phyloP scores from a whole-genome alignment of 257 asterid genomes.

The Solanum habrochaites region DNA sequence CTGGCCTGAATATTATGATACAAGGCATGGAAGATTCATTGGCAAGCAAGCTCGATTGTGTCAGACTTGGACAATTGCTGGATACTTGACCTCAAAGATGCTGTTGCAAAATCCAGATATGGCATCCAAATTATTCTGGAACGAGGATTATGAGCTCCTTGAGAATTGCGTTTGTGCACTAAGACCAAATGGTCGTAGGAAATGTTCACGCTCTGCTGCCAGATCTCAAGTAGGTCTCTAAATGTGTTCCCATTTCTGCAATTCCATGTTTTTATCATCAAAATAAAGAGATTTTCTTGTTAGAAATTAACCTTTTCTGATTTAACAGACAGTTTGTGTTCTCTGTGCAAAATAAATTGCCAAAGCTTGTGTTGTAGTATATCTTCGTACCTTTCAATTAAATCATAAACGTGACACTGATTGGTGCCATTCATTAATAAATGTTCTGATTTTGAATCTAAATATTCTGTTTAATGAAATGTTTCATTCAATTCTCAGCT shows the following conservation, averaged over 20 bases:
- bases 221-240: neutral
- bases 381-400: neutral
- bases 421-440: neutral
- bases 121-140: conserved; percentile 27
- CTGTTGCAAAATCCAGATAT: conserved; percentile 20
- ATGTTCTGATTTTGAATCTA: neutral
- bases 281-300: neutral
- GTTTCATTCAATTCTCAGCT: neutral
- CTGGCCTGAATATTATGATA: conserved; percentile 40
- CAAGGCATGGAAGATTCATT: conserved; percentile 20
- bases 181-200: conserved; percentile 3
- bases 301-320: neutral
- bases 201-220: conserved; percentile 15
- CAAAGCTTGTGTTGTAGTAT: neutral
- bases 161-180: conserved; percentile 30
- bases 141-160: conserved; percentile 27
- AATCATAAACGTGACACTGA: neutral
- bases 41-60: conserved; percentile 30
- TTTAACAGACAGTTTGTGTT: neutral
- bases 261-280: neutral
- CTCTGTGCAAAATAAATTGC: neutral
- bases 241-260: neutral
- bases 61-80: conserved; percentile 36
- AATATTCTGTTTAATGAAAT: neutral
- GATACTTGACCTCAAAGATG: conserved; percentile 27